Evolutionary conservation across 495 filamentous ascomycete genomes (phyloP), one percentile per base, ranked within the genome.

Genomic region (Margaritispora aquatica): DNA sequence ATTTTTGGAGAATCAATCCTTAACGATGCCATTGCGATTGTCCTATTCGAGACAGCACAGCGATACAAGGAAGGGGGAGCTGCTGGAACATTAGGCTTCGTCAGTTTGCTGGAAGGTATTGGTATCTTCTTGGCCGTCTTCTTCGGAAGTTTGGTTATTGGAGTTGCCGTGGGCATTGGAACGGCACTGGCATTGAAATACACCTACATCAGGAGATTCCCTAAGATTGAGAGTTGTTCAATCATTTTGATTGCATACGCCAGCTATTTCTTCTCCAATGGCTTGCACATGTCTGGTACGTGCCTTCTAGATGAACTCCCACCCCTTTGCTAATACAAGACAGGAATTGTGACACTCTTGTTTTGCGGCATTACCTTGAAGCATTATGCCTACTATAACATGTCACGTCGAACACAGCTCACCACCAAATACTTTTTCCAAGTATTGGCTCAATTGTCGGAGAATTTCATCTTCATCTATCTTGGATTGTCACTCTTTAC

Each of bases 401-500:
- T 98, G 94, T 98, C 94, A 26, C 87, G 94, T 46, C 87, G 94
- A 46, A 96, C 95, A 21, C 94, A 98, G 68, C 82, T 98, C 65
- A 97, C 94, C 19, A 98, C 95, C 55, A 98, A 98, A 71, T 98
- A 96, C 74, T 81, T 96, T 24, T 98, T 98, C 76, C 89, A 94
- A 72, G 86, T 96, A 51, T 85, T 95, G 59, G 89, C 95, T 4
- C 95, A 97, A 71, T 76, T 98, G 36, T 94, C 92, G 0, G 94
- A 98, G 75, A 98, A 98, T 73, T 98, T 98, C 63, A 98, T 98
- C 67, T 98, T 98, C 76, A 98, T 98, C 71, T 98, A 97, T 68
- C 83, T 98, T 1, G 94, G 94, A 0, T 77, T 98, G 15, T 92
- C 94, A 1, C 80, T 98, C 26, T 96, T 98, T 70, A 96, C 95